phyloP scores from a whole-genome alignment of 176 grass and related monocot species.

The bread wheat (Triticum aestivum) region IWGSC_CS_RefSeq_v2.1 NC_057801.1:820185168-820185667 shows the following conservation, averaged over 20 bases:
- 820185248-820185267: constrained; percentile 21
- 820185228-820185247: constrained; percentile 41
- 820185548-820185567: background rate
- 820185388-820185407: background rate
- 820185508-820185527: background rate
- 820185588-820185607: background rate
- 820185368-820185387: too few species aligned
- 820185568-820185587: background rate
- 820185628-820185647: too few species aligned
- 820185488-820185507: background rate
- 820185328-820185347: constrained; percentile 20
- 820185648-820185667: too few species aligned
- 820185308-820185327: constrained; percentile 34
- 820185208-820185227: constrained; percentile 30
- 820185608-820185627: too few species aligned
- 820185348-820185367: background rate
- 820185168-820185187: background rate
- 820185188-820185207: too few species aligned
- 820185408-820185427: background rate
- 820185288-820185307: constrained; percentile 28
- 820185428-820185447: background rate
- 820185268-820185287: constrained; percentile 30
- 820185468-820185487: constrained; percentile 32
- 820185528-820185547: background rate
- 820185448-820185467: constrained; percentile 25